A percentile compares a stretch with the other conserved stretches of the same genome.
phyloP scores from a whole-genome alignment of 352 stramenopile genomes.

The Pythium angustatum region DNA sequence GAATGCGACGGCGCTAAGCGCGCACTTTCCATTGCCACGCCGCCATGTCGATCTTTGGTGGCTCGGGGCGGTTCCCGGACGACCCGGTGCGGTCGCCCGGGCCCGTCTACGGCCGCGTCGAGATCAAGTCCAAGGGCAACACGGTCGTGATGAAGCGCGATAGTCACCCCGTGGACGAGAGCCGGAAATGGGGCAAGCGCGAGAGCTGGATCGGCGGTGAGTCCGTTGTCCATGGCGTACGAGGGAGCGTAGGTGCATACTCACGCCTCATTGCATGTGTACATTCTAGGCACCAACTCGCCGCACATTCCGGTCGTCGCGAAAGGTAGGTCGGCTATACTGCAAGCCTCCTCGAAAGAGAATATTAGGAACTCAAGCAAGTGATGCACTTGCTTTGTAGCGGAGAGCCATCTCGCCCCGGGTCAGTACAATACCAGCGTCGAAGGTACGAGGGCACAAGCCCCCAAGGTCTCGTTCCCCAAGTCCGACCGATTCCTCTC shows the following conservation, averaged over 20 bases:
- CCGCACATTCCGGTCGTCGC: constrained; percentile 26
- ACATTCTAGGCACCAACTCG: constrained; percentile 20
- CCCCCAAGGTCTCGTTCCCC: constrained; percentile 73
- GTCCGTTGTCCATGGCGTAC: neutral
- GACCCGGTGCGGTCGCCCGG: constrained; percentile 73
- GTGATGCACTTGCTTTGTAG: constrained; percentile 5
- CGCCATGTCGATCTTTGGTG: constrained; percentile 79
- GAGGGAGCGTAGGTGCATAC: no score
- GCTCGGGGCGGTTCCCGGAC: constrained; percentile 72
- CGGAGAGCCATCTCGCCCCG: constrained; percentile 60
- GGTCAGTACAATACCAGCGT: constrained; percentile 74
- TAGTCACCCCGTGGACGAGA: constrained; percentile 65
- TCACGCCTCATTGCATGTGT: neutral
- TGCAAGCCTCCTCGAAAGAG: no score
- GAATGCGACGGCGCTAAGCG: constrained; percentile 9
- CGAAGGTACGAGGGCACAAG: constrained; percentile 56
- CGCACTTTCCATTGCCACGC: neutral
- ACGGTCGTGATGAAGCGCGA: constrained; percentile 79
- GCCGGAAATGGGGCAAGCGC: constrained; percentile 67
- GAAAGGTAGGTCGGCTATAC: constrained; percentile 13
- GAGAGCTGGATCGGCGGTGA: constrained; percentile 82
- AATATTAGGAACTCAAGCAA: no score
- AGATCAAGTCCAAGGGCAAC: constrained; percentile 55
- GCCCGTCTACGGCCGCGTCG: constrained; percentile 68
- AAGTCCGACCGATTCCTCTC: constrained; percentile 82